A percentile compares a stretch with the other conserved stretches of the same genome.
Evolutionary conservation across 164 flowering plant species (phyloP).

Genomic region (Tetrastigma voinierianum): DNA sequence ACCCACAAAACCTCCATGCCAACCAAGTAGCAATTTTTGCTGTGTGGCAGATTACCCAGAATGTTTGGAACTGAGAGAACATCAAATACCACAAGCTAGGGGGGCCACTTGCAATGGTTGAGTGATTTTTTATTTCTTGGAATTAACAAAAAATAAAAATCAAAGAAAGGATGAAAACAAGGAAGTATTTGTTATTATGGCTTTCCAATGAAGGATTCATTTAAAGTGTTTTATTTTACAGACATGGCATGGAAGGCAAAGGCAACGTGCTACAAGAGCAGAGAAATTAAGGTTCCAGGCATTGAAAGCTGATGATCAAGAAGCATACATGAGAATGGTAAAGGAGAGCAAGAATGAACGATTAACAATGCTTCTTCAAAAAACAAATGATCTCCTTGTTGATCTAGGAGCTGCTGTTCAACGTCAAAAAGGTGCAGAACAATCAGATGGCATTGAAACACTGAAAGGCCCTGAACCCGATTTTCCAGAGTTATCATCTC

Average conservation of each 20-base stretch:
- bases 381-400: conserved; percentile 90
- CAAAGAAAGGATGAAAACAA: no score
- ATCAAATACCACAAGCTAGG: no score
- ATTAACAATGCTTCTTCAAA: conserved; percentile 82
- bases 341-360: conserved; percentile 99
- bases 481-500: conserved; percentile 42
- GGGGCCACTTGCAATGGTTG: not conserved
- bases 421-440: conserved; percentile 81
- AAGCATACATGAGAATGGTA: conserved; percentile 94
- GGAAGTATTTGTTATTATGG: not conserved
- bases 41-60: no score
- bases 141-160: no score
- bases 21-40: not conserved
- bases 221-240: conserved; percentile 17
- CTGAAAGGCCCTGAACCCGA: conserved; percentile 57
- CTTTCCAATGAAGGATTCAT: not conserved
- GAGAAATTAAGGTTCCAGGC: conserved; percentile 94
- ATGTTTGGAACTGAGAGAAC: no score
- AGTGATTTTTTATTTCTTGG: conserved; percentile 1
- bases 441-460: conserved; percentile 58
- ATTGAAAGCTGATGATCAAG: conserved; percentile 93
- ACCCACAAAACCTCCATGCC: no score
- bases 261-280: conserved; percentile 88
- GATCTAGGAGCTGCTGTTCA: conserved; percentile 95
- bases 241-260: conserved; percentile 99